Evolutionary conservation across 2,329 filamentous ascomycete genomes (phyloP).

Genomic region (Phialemoniopsis sp.): DNA sequence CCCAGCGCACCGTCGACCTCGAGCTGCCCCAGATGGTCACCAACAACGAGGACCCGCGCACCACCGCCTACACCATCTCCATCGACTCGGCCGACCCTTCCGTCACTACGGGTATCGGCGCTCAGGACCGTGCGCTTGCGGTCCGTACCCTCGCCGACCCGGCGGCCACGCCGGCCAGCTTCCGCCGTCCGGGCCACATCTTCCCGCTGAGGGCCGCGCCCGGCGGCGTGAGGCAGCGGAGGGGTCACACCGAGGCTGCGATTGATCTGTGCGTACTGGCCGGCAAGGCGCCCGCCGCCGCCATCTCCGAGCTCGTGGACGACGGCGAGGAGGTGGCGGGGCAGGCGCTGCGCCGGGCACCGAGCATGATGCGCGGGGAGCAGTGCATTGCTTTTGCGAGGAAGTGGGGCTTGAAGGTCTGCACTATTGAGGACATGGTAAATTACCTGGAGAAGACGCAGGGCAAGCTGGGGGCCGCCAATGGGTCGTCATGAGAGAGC

Average conservation of each 20-base stretch:
- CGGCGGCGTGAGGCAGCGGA: constrained; percentile 76
- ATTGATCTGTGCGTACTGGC: constrained; percentile 85
- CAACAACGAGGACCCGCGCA: constrained; percentile 72
- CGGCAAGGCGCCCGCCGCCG: constrained; percentile 71
- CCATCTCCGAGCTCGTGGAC: constrained; percentile 89
- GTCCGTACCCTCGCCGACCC: constrained; percentile 74
- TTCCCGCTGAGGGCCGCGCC: constrained; percentile 75
- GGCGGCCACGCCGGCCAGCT: constrained; percentile 48
- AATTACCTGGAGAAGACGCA: constrained; percentile 73
- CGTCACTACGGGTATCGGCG: constrained; percentile 85
- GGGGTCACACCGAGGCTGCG: constrained; percentile 90
- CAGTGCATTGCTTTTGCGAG: constrained; percentile 84
- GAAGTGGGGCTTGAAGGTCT: constrained; percentile 85
- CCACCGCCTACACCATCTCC: constrained; percentile 89
- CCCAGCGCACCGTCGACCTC: constrained; percentile 64
- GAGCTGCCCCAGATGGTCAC: constrained; percentile 86
- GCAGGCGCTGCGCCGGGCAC: constrained; percentile 57
- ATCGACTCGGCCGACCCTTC: constrained; percentile 72
- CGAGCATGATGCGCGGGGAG: constrained; percentile 91
- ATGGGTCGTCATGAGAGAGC: constrained; percentile 25
- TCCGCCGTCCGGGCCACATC: constrained; percentile 85
- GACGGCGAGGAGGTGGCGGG: constrained; percentile 73
- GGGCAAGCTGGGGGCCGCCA: constrained; percentile 46
- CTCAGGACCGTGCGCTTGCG: constrained; percentile 79
- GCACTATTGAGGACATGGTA: constrained; percentile 90